Percentiles rank a stretch among this genome's conserved stretches.
phyloP scores from a whole-genome alignment of 805 yeast species.

The Pachysolen tannophilus region DNA sequence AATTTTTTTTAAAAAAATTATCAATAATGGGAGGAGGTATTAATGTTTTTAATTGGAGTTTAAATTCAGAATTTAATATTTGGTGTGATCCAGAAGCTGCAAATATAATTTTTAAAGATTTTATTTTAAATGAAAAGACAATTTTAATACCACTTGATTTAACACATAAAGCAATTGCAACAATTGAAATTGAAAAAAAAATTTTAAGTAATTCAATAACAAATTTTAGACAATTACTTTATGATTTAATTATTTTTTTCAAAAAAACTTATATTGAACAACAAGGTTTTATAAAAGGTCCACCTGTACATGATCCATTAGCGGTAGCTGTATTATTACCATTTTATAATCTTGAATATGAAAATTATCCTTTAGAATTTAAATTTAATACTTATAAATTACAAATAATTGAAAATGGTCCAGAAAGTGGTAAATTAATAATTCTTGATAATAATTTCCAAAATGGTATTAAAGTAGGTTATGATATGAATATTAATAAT shows the following conservation, averaged over 20 bases:
- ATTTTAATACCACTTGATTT: conserved; percentile 60
- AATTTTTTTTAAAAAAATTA: conserved; percentile 21
- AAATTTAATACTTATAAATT: conserved; percentile 14
- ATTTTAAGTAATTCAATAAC: conserved; percentile 30
- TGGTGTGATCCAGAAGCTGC: conserved; percentile 76
- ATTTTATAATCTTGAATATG: conserved; percentile 20
- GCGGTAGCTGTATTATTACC: conserved; percentile 56
- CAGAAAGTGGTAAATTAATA: conserved; percentile 20
- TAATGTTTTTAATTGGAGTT: conserved; percentile 23
- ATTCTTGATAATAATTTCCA: conserved; percentile 9
- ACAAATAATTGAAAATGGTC: conserved; percentile 16
- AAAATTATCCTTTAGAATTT: conserved; percentile 11
- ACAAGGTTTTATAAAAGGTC: conserved; percentile 44
- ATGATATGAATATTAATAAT: conserved; percentile 27
- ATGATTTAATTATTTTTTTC: conserved; percentile 45
- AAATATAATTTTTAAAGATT: conserved; percentile 40
- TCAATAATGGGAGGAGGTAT: conserved; percentile 36
- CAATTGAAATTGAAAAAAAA: conserved; percentile 27
- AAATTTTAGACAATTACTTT: conserved; percentile 43
- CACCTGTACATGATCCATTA: conserved; percentile 77
- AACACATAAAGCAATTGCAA: conserved; percentile 59
- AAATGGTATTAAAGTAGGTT: conserved; percentile 31
- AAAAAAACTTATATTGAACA: conserved; percentile 33
- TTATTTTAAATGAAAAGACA: conserved; percentile 36
- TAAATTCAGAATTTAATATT: conserved; percentile 72